phyloP scores from a whole-genome alignment of 495 filamentous ascomycete species.

The Elaphomyces granulatus region DNA sequence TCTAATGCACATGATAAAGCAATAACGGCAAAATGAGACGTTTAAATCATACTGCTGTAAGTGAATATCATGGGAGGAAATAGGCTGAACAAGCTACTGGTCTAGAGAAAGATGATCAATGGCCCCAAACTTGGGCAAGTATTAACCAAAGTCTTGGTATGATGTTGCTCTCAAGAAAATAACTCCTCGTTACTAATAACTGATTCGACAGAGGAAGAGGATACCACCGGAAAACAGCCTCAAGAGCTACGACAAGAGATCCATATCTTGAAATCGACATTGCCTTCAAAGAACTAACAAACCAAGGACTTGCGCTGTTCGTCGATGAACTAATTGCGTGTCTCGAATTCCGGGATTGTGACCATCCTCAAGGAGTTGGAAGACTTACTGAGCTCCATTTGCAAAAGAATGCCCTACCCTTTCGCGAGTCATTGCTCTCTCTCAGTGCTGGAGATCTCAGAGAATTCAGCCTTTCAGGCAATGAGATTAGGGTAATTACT shows the following conservation, averaged over 20 bases:
- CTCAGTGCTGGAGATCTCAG: constrained; percentile 27
- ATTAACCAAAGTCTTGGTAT: constrained; percentile 31
- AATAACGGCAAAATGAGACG: no score
- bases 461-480: constrained; percentile 34
- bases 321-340: constrained; percentile 25
- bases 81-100: no score
- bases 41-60: constrained; percentile 26
- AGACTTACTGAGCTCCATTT: constrained; percentile 35
- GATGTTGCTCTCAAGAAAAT: constrained; percentile 6
- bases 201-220: constrained; percentile 21
- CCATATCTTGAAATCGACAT: constrained; percentile 34
- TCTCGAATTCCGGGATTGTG: constrained; percentile 16
- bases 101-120: constrained; percentile 28
- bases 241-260: constrained; percentile 22
- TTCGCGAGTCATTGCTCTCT: constrained; percentile 25
- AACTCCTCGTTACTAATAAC: background rate
- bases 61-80: constrained; percentile 6
- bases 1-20: no score
- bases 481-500: constrained; percentile 23
- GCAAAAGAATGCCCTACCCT: constrained; percentile 25
- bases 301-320: constrained; percentile 28
- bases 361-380: constrained; percentile 17
- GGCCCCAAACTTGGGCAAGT: constrained; percentile 31
- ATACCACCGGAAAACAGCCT: constrained; percentile 19
- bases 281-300: constrained; percentile 27